Evolutionary conservation across 192 early-diverging fungal genomes (phyloP).

Genomic region (Martensiomyces pterosporus): DNA sequence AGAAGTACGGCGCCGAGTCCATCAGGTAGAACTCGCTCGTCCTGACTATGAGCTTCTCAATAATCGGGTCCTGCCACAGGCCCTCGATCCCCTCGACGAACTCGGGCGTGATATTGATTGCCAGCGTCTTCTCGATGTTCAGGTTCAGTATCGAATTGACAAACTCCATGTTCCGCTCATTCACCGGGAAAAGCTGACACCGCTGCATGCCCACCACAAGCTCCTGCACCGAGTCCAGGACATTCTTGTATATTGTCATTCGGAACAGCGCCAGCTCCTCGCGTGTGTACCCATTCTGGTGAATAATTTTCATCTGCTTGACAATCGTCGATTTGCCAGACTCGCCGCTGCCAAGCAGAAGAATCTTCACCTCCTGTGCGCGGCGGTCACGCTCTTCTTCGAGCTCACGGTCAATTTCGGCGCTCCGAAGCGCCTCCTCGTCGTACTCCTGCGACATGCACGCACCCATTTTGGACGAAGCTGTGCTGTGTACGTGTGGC

Average conservation of each 20-base stretch:
- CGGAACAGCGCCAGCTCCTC: slow-evolving; percentile 74
- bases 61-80: slow-evolving; percentile 69
- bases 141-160: slow-evolving; percentile 34
- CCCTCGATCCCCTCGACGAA: slow-evolving; percentile 67
- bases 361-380: slow-evolving; percentile 54
- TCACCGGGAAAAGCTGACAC: slow-evolving; percentile 53
- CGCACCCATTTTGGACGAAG: slow-evolving; percentile 48
- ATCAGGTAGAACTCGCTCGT: slow-evolving; percentile 84
- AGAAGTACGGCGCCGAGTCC: slow-evolving; percentile 94
- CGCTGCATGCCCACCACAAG: slow-evolving; percentile 68
- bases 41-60: slow-evolving; percentile 60
- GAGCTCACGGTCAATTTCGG: slow-evolving; percentile 56
- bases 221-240: slow-evolving; percentile 77
- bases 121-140: slow-evolving; percentile 56
- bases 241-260: slow-evolving; percentile 80
- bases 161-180: slow-evolving; percentile 52
- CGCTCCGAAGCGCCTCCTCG: slow-evolving; percentile 45
- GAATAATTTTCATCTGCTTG: slow-evolving; percentile 98
- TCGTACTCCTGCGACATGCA: slow-evolving; percentile 54
- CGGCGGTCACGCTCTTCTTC: slow-evolving; percentile 52
- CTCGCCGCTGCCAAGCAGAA: slow-evolving; percentile 76
- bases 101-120: slow-evolving; percentile 57
- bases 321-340: slow-evolving; percentile 95
- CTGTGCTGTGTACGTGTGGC: too few relatives aligned
- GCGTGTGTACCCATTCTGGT: slow-evolving; percentile 83